Evolutionary conservation across 805 yeast genomes (phyloP).

Genomic region (Metschnikowia anglica): DNA sequence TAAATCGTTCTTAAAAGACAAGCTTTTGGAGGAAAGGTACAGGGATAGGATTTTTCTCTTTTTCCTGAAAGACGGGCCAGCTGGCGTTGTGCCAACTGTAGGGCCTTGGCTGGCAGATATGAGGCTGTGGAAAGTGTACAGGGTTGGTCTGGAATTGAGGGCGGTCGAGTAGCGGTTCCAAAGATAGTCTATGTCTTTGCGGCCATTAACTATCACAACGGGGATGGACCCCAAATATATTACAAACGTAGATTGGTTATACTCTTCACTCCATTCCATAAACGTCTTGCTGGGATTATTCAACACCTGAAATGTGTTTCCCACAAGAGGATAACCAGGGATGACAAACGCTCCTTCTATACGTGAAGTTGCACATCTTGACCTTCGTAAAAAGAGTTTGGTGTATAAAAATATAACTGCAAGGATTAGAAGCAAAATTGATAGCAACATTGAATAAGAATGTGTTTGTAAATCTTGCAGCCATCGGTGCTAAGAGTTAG

Average conservation of each 20-base stretch:
- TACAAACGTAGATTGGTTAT: constrained; percentile 53
- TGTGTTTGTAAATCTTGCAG: not conserved
- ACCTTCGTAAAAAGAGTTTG: not conserved
- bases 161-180: constrained; percentile 51
- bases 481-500: not conserved
- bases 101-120: constrained; percentile 55
- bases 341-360: constrained; percentile 43
- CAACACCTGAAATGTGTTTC: constrained; percentile 46
- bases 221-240: constrained; percentile 56
- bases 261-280: constrained; percentile 42
- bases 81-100: constrained; percentile 68
- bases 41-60: constrained; percentile 51
- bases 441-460: constrained; percentile 6
- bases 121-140: constrained; percentile 66
- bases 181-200: constrained; percentile 49
- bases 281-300: constrained; percentile 52
- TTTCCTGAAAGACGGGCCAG: constrained; percentile 44
- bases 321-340: constrained; percentile 52
- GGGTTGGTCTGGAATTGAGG: constrained; percentile 64
- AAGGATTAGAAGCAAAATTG: constrained; percentile 3
- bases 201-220: constrained; percentile 68
- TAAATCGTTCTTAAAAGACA: constrained; percentile 31
- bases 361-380: not conserved
- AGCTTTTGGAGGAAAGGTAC: constrained; percentile 35
- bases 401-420: not conserved